These are phyloP conservation scores for Scytalidium lignicola DNA, from an alignment of 2,329 filamentous ascomycete species.

Conservation along the genomic window DNA sequence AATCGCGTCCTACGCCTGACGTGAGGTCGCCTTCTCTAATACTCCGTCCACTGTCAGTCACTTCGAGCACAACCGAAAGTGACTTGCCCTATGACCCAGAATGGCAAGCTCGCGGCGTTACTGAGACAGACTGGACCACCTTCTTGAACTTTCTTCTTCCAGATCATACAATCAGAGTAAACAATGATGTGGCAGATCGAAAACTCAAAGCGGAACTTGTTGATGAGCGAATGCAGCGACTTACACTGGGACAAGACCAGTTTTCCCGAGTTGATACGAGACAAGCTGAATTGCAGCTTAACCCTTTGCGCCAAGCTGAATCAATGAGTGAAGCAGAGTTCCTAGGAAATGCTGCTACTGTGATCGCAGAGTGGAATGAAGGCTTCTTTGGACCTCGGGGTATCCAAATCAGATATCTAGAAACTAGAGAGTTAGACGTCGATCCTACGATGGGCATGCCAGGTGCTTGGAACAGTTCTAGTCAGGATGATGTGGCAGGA, in stretches of 20 bases:
- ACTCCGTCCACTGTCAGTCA: constrained; percentile 12
- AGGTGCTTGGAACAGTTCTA: constrained; percentile 39
- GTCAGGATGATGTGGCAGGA: constrained; percentile 11
- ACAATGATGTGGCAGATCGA: constrained; percentile 43
- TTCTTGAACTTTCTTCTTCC: constrained; percentile 54
- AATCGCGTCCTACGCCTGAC: constrained; percentile 15
- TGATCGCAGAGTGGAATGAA: constrained; percentile 50
- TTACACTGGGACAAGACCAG: constrained; percentile 15
- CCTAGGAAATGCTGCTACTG: constrained; percentile 31
- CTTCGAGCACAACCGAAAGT: constrained; percentile 8
- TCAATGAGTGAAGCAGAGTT: constrained; percentile 7
- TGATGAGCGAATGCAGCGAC: constrained; percentile 20
- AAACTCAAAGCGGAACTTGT: constrained; percentile 41
- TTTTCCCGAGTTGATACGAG: constrained; percentile 21
- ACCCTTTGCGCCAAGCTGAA: constrained; percentile 21
- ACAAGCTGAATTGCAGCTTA: constrained; percentile 38
- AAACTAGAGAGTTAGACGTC: constrained; percentile 31
- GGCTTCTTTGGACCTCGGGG: constrained; percentile 50
- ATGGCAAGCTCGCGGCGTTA: constrained; percentile 37
- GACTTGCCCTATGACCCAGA: constrained; percentile 17
- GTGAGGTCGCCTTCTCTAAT: background rate
- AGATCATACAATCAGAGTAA: constrained; percentile 37
- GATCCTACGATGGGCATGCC: constrained; percentile 30
- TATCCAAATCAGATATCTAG: constrained; percentile 31
- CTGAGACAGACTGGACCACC: constrained; percentile 51